phyloP scores from a whole-genome alignment of 495 filamentous ascomycete species.

The Penicillium diatomitis region DNA sequence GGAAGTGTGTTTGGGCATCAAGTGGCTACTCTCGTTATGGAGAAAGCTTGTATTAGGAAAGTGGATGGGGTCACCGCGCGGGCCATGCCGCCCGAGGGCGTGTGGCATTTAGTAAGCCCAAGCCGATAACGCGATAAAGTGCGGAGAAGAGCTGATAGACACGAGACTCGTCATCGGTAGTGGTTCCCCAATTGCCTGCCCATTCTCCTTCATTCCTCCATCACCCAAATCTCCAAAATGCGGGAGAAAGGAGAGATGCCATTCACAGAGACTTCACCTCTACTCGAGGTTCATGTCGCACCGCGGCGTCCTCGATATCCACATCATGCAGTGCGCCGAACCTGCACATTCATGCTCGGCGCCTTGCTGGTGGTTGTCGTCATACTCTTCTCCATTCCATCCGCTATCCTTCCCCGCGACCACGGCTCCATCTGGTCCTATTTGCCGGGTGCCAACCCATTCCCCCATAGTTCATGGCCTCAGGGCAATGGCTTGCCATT shows the following conservation, averaged over 20 bases:
- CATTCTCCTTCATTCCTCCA: slow-evolving; percentile 2
- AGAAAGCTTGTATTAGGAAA: not conserved
- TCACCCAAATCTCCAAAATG: slow-evolving; percentile 18
- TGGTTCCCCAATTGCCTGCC: not conserved
- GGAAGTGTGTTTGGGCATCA: no score
- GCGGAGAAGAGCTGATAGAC: slow-evolving; percentile 7
- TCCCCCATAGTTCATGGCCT: slow-evolving; percentile 31
- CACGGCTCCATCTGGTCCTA: slow-evolving; percentile 35
- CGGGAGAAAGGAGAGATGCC: slow-evolving; percentile 33
- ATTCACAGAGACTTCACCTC: slow-evolving; percentile 33
- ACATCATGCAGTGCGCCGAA: slow-evolving; percentile 58
- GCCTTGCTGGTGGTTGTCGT: slow-evolving; percentile 47
- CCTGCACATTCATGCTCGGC: slow-evolving; percentile 58
- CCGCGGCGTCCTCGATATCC: slow-evolving; percentile 52
- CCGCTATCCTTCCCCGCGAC: slow-evolving; percentile 21
- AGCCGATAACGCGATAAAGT: slow-evolving; percentile 17
- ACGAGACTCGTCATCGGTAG: no score
- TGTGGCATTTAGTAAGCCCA: slow-evolving; percentile 11
- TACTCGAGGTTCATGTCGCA: slow-evolving; percentile 29
- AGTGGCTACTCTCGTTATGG: not conserved
- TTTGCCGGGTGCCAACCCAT: slow-evolving; percentile 32
- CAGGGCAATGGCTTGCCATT: slow-evolving; percentile 47
- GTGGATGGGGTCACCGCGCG: not conserved
- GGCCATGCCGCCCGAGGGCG: not conserved
- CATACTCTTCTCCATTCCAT: slow-evolving; percentile 52